Percentiles rank a stretch among this genome's conserved stretches.
phyloP scores from a whole-genome alignment of 345 rosid genomes.

The Limnanthes douglasii region DNA sequence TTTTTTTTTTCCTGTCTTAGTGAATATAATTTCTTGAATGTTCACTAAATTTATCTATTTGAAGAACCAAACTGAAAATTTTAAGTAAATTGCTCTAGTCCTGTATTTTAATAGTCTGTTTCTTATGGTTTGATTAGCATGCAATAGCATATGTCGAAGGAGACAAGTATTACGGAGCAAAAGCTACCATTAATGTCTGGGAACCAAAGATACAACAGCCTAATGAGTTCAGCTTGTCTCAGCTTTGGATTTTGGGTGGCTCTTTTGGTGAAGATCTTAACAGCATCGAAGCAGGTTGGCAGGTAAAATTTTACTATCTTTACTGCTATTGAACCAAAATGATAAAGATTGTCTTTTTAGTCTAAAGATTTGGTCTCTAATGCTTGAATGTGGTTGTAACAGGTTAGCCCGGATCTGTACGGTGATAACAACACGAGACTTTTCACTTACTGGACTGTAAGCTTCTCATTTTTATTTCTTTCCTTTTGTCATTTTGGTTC shows the following conservation, averaged over 20 bases:
- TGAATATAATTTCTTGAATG: no score
- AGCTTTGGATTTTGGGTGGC: conserved; percentile 94
- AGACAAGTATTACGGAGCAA: conserved; percentile 80
- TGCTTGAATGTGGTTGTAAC: conserved; percentile 7
- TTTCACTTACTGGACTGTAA: conserved; percentile 99
- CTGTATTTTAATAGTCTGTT: no score
- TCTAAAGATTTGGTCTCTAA: background rate
- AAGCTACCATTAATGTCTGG: conserved; percentile 96
- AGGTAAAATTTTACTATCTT: conserved; percentile 25
- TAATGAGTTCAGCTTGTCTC: conserved; percentile 97
- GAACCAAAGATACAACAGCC: conserved; percentile 89
- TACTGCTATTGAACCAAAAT: conserved; percentile 3
- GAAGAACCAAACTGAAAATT: no score
- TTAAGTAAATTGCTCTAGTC: no score
- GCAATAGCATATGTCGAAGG: conserved; percentile 96
- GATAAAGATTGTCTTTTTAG: background rate
- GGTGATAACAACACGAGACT: conserved; percentile 99
- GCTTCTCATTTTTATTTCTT: conserved; percentile 7
- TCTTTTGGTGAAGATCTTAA: conserved; percentile 97
- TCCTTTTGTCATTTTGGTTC: background rate
- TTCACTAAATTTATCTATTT: no score
- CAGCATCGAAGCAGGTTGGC: conserved; percentile 99
- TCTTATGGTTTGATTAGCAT: conserved; percentile 39
- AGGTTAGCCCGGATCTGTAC: conserved; percentile 70
- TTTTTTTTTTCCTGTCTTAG: no score